Evolutionary conservation across 116 monocot species (phyloP).

Genomic region (Thalassia testudinum): DNA sequence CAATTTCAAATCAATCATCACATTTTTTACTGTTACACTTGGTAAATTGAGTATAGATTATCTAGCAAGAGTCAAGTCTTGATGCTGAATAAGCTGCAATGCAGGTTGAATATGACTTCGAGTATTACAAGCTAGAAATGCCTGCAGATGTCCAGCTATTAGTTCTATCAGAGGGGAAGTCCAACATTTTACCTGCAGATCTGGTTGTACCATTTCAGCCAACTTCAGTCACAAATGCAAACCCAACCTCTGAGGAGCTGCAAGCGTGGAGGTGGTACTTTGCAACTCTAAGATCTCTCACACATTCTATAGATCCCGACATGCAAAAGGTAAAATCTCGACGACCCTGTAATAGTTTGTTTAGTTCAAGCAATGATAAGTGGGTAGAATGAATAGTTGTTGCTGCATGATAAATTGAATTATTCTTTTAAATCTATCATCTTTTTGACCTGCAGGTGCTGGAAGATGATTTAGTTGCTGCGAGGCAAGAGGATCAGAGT

Average conservation of each 20-base stretch:
- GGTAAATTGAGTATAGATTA: too few species aligned
- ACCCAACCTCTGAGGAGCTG: slow-evolving; percentile 26
- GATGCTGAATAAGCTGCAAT: slow-evolving; percentile 4
- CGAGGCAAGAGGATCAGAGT: slow-evolving; percentile 51
- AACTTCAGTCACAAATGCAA: slow-evolving; percentile 11
- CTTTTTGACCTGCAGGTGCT: slow-evolving; percentile 25
- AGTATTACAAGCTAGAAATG: slow-evolving; percentile 89
- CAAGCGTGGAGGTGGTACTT: slow-evolving; percentile 94
- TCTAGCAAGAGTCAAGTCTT: too few species aligned
- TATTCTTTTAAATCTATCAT: too few species aligned
- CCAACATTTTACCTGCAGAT: slow-evolving; percentile 86
- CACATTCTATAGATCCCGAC: slow-evolving; percentile 45
- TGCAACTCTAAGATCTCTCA: slow-evolving; percentile 43
- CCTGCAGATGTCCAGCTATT: slow-evolving; percentile 62
- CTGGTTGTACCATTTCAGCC: slow-evolving; percentile 59
- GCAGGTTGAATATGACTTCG: slow-evolving; percentile 92
- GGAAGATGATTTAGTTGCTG: slow-evolving; percentile 62
- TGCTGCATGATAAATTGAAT: too few species aligned
- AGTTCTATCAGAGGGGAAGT: slow-evolving; percentile 74
- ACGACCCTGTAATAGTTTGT: too few species aligned
- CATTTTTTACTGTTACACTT: too few species aligned
- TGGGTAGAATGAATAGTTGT: too few species aligned
- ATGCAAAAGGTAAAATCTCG: slow-evolving; percentile 37
- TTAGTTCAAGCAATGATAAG: too few species aligned
- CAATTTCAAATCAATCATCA: too few species aligned